Base-by-base conservation (phyloP, 2,329 filamentous ascomycete species). In the Ascosphaera pollenicola region DNA sequence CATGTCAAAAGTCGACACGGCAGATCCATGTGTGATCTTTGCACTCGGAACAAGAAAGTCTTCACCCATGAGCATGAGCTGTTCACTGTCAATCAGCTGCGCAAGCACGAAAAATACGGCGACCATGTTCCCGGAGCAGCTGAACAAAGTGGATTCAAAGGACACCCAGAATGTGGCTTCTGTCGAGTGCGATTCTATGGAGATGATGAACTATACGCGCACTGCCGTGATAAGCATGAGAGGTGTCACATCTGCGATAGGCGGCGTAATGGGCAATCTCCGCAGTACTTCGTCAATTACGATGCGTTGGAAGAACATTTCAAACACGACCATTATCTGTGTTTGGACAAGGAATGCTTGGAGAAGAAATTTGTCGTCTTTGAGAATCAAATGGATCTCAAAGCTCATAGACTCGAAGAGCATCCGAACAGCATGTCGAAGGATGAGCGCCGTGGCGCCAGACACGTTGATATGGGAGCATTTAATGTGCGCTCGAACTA, bases 281-380 rank as follows among this genome's bases (percentile, higher is more conserved):
- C 85, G 6, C 82, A 93, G 51, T 98, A 98, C 54, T 98, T 82
- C 54, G 65, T 79, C 43, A 75, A 98, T 60, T 95, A 94, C 58
- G 70, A 85, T 46, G 72, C 79, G 1, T 64, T 98, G 2, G 84
- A 92, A 52, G 63, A 74, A 30, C 89, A 98, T 57, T 95, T 95
- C 54, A 69, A 71, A 45, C 76, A 76, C 47, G 84, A 89, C 41
- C 89, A 98, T 56, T 93, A 76, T 51, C 62, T 85, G 1, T 98
- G 89, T 52, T 57, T 71, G 5, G 84, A 98, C 49, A 67, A 70
- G 40, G 85, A 93, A 52, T 98, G 89, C 51, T 55, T 89, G 51
- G 89, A 95, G 49, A 93, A 93, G 69, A 95, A 94, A 54, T 94
- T 95, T 53, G 79, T 95, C 21, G 89, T 95, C 1, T 98, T 98